Percentiles rank a stretch among this genome's conserved stretches.
Conservation (phyloP, 2,329 filamentous ascomycete genomes). For the Colletotrichum sp. region DNA sequence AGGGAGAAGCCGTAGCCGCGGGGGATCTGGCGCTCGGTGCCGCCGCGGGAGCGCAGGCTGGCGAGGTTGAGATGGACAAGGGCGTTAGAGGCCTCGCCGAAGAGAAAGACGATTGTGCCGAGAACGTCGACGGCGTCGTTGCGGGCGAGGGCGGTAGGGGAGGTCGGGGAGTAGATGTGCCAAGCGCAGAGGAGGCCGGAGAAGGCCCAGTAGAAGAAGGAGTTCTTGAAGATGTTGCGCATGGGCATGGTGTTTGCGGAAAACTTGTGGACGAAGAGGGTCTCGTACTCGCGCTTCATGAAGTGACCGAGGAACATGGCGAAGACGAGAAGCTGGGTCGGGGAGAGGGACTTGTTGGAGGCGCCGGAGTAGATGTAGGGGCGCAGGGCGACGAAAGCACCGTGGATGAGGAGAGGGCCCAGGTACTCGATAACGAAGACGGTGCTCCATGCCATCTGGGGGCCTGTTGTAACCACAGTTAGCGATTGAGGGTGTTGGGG, state of each 20-base stretch:
- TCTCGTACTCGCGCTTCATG: conserved; percentile 93
- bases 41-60: conserved; percentile 76
- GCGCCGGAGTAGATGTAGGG: conserved; percentile 61
- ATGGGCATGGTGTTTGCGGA: conserved; percentile 92
- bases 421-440: conserved; percentile 96
- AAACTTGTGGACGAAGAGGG: conserved; percentile 93
- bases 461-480: conserved; percentile 56
- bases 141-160: conserved; percentile 63
- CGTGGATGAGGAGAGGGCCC: conserved; percentile 88
- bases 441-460: conserved; percentile 89
- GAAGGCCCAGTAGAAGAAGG: conserved; percentile 89
- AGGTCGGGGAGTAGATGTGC: conserved; percentile 82
- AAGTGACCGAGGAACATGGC: conserved; percentile 83
- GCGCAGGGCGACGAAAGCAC: conserved; percentile 73
- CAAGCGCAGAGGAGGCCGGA: conserved; percentile 82
- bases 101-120: conserved; percentile 73
- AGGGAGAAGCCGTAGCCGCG: conserved; percentile 81
- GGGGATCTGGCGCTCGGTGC: conserved; percentile 88
- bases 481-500: neutral
- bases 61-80: conserved; percentile 81
- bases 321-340: conserved; percentile 76
- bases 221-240: conserved; percentile 93
- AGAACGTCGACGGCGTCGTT: conserved; percentile 62
- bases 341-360: conserved; percentile 56
- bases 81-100: conserved; percentile 83